These are phyloP conservation scores for Cordyceps cateniannulata DNA, from an alignment of 2,329 filamentous ascomycete genomes.

Conservation along the genomic window DNA sequence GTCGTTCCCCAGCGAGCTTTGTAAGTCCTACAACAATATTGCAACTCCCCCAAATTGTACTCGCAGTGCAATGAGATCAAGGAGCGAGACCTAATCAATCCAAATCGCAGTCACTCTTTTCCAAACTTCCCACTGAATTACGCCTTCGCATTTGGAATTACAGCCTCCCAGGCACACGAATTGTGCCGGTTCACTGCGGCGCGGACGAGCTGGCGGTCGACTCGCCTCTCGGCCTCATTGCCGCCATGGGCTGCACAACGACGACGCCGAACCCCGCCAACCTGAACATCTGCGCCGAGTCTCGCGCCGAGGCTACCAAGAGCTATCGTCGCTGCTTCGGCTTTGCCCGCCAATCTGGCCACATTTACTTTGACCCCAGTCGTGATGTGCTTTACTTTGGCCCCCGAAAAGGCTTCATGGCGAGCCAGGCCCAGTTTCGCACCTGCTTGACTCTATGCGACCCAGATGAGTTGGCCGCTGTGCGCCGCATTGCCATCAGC, in stretches of 20 bases:
- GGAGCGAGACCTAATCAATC: not conserved
- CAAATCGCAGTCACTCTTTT: slow-evolving; percentile 32
- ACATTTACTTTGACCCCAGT: slow-evolving; percentile 35
- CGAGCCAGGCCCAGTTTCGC: slow-evolving; percentile 37
- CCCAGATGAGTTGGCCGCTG: slow-evolving; percentile 32
- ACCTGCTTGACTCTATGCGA: slow-evolving; percentile 37
- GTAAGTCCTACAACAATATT: not conserved
- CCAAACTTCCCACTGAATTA: slow-evolving; percentile 38
- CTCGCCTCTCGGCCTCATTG: not conserved
- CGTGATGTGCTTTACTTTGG: slow-evolving; percentile 44
- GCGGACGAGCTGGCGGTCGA: slow-evolving; percentile 3
- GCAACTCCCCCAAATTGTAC: not conserved
- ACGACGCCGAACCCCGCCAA: slow-evolving; percentile 35
- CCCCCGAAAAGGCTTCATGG: slow-evolving; percentile 37
- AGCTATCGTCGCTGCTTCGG: slow-evolving; percentile 36
- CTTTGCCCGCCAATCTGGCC: slow-evolving; percentile 33
- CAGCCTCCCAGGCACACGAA: slow-evolving; percentile 35
- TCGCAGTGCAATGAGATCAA: too few species aligned
- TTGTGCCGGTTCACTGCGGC: slow-evolving; percentile 38
- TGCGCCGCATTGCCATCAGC: slow-evolving; percentile 39
- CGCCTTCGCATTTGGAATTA: slow-evolving; percentile 42
- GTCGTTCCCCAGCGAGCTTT: not conserved
- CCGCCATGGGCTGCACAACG: slow-evolving; percentile 32
- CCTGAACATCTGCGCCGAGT: slow-evolving; percentile 41
- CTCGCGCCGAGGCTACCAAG: slow-evolving; percentile 37